These are phyloP conservation scores for Phytophthora rubi DNA, from an alignment of 352 stramenopile genomes.

Conservation along the genomic window DNA sequence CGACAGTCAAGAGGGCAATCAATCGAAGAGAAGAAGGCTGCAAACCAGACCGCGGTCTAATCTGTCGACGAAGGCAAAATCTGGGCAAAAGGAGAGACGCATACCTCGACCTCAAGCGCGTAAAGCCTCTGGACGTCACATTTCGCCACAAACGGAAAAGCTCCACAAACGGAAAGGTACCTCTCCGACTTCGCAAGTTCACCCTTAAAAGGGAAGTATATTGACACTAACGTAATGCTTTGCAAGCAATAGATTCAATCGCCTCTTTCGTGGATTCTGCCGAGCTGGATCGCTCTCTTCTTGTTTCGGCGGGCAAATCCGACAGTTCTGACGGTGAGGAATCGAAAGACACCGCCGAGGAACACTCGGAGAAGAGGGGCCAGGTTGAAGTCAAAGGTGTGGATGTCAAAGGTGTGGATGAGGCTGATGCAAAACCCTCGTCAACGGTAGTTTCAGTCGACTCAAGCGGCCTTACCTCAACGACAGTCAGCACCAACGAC, in stretches of 20 bases:
- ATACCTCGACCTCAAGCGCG: neutral
- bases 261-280: neutral
- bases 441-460: neutral
- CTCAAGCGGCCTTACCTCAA: neutral
- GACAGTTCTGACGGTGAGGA: slow-evolving; percentile 14
- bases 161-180: neutral
- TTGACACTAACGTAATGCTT: slow-evolving; percentile 1
- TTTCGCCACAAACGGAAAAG: neutral
- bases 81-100: neutral
- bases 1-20: neutral
- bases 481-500: neutral
- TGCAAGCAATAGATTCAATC: neutral
- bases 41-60: slow-evolving; percentile 12
- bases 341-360: neutral
- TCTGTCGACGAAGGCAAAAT: slow-evolving; percentile 5
- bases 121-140: neutral
- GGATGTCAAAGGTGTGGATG: neutral
- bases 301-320: slow-evolving; percentile 1
- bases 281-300: neutral
- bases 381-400: neutral
- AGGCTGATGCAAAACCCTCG: slow-evolving; percentile 4
- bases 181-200: neutral
- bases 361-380: neutral
- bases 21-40: slow-evolving; percentile 7
- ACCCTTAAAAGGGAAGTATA: neutral